These are phyloP conservation scores for Pyricularia pennisetigena DNA, from an alignment of 2,329 filamentous ascomycete species.

Conservation along the genomic window DNA sequence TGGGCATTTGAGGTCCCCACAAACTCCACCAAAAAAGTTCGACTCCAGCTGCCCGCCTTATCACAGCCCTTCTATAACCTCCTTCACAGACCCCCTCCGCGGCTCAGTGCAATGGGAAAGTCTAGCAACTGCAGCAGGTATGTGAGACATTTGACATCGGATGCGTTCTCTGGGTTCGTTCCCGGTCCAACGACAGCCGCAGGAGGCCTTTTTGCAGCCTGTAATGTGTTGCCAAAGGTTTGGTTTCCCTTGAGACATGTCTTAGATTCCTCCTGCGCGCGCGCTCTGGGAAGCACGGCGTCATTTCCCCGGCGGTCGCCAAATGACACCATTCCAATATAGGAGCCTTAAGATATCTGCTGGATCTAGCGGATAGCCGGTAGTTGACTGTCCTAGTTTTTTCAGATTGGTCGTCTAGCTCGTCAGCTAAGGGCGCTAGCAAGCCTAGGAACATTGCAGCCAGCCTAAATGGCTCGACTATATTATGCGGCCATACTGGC, in stretches of 20 bases:
- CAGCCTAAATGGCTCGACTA: background rate
- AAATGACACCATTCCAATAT: background rate
- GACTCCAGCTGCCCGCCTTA: background rate
- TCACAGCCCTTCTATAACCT: background rate
- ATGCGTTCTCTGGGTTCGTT: background rate
- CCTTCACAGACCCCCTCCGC: background rate
- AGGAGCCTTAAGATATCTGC: background rate
- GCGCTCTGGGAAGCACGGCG: background rate
- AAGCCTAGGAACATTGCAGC: background rate
- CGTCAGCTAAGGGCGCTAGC: background rate
- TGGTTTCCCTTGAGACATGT: slow-evolving; percentile 1
- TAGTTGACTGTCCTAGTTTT: background rate
- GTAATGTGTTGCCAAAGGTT: background rate
- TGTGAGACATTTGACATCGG: slow-evolving; percentile 1
- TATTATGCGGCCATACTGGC: background rate
- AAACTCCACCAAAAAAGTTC: background rate
- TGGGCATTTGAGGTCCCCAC: background rate
- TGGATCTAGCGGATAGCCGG: background rate
- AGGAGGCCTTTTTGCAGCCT: background rate
- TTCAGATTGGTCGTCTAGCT: background rate
- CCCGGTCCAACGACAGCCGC: slow-evolving; percentile 1
- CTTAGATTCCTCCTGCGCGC: slow-evolving; percentile 1
- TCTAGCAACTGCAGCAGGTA: background rate
- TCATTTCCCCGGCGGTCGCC: background rate
- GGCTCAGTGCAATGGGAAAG: background rate